These are phyloP conservation scores for Stachybotrys chartarum DNA, from an alignment of 2,329 filamentous ascomycete genomes.

Conservation along the genomic window DNA sequence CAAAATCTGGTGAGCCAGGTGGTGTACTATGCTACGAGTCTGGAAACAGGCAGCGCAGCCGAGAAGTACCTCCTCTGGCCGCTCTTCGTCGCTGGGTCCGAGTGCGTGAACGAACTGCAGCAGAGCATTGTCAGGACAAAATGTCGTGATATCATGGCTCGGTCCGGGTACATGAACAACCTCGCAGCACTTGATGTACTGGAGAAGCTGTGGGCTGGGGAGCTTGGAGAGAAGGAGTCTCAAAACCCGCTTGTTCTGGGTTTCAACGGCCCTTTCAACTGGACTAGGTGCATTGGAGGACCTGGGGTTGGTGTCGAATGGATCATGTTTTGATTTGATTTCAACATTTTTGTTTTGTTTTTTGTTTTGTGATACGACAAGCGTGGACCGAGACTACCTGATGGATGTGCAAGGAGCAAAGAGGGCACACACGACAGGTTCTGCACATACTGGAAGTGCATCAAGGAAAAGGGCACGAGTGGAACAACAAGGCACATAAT, in stretches of 20 bases:
- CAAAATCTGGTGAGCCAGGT: slow-evolving; percentile 77
- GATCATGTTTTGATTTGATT: slow-evolving; percentile 51
- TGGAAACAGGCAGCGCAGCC: slow-evolving; percentile 63
- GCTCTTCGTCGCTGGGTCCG: slow-evolving; percentile 81
- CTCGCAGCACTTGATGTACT: slow-evolving; percentile 77
- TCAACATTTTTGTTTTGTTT: background rate
- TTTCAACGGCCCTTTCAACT: slow-evolving; percentile 47
- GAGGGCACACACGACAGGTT: background rate
- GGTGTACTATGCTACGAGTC: slow-evolving; percentile 73
- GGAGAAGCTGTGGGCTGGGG: slow-evolving; percentile 72
- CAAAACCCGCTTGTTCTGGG: slow-evolving; percentile 21
- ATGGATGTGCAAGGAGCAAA: background rate
- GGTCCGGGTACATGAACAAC: slow-evolving; percentile 92
- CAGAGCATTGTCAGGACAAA: slow-evolving; percentile 72
- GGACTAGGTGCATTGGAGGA: slow-evolving; percentile 50
- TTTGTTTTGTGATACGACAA: too few relatives aligned
- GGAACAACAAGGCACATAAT: background rate
- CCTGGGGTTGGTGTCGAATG: slow-evolving; percentile 53
- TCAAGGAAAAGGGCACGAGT: background rate
- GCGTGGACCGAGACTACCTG: background rate
- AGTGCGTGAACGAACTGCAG: slow-evolving; percentile 76
- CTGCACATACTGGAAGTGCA: background rate
- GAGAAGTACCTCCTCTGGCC: slow-evolving; percentile 94
- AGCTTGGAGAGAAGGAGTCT: slow-evolving; percentile 32
- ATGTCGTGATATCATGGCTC: slow-evolving; percentile 78